Evolutionary conservation across 441 rosid genomes (phyloP), one percentile per base, ranked within the genome.

Genomic region (Mallotus repandus): DNA sequence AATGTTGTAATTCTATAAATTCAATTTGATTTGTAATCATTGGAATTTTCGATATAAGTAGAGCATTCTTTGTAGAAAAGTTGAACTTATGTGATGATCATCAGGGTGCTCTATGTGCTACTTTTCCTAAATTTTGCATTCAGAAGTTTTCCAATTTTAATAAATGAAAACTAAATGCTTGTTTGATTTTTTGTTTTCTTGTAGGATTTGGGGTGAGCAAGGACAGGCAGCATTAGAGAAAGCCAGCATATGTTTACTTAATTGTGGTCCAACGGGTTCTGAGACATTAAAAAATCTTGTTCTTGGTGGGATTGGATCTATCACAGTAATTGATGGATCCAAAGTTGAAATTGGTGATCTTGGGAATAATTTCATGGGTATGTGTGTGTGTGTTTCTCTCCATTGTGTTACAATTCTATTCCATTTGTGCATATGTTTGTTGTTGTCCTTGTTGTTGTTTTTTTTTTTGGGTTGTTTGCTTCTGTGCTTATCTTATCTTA

Each of bases 341-440:
- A 88, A 81, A 81, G 97, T 95, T 64, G 89, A 87, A 79, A 73
- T 77, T 49, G 92, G 96, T 54, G 99, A 90, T 84, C 97, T 91
- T 75, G 99, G 98, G 67, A 95, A 95, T 84, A 95, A 93, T 83
- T 95, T 91, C 80, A 90, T 95, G 98, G 88, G 99, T 93, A 81
- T 71, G 74, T 56, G 54, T 67, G 54, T 67, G 63, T 10, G 5
- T 22, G n/a, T 48, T n/a, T 16, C 16, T 35, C 21, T 5, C n/a
- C 32, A 38, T 38, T 38, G 41, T 38, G 41, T 38, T 38, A 38
- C 41, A 38, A 38, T 38, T 38, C 41, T 6, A 38, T 6, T 38
- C 41, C 41, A 38, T 38, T 38, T 38, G 41, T 38, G 41, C 41
- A 38, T 38, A 38, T 38, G 41, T 38, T 4, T 38, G 41, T 38